Evolutionary conservation across 768 basidiomycete genomes (phyloP).

Genomic region (Leccinum pellstonianum): DNA sequence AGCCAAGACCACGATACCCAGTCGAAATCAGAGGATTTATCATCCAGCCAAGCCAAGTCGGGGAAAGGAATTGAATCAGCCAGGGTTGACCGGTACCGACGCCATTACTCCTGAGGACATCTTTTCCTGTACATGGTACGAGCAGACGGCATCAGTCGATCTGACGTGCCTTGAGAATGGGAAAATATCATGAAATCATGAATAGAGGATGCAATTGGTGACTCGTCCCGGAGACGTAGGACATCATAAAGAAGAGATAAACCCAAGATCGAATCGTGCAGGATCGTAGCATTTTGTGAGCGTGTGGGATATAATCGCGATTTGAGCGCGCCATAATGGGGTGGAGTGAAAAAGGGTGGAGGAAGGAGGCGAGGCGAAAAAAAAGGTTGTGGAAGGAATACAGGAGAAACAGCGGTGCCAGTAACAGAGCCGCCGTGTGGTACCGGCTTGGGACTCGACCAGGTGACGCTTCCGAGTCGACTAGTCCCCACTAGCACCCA

Average conservation of each 20-base stretch:
- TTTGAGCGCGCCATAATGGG: not conserved
- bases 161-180: not conserved
- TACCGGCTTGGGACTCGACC: not conserved
- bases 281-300: slow-evolving; percentile 1
- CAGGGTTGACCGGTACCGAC: not conserved
- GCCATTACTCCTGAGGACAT: not conserved
- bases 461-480: not conserved
- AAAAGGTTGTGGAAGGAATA: not conserved
- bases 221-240: not conserved
- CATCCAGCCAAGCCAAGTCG: not conserved
- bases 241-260: not conserved
- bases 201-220: not conserved
- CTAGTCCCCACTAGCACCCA: not conserved
- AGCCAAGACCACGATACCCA: not conserved
- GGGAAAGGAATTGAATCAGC: not conserved
- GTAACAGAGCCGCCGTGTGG: no score
- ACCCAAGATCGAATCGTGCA: not conserved
- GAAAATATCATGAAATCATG: not conserved
- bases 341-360: not conserved
- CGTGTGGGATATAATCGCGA: not conserved
- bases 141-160: not conserved
- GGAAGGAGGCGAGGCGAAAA: not conserved
- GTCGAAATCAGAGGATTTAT: not conserved
- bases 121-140: not conserved
- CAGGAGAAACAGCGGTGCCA: not conserved